phyloP scores from a whole-genome alignment of 73 alveolate species.

The Tetrahymena borealis region DNA sequence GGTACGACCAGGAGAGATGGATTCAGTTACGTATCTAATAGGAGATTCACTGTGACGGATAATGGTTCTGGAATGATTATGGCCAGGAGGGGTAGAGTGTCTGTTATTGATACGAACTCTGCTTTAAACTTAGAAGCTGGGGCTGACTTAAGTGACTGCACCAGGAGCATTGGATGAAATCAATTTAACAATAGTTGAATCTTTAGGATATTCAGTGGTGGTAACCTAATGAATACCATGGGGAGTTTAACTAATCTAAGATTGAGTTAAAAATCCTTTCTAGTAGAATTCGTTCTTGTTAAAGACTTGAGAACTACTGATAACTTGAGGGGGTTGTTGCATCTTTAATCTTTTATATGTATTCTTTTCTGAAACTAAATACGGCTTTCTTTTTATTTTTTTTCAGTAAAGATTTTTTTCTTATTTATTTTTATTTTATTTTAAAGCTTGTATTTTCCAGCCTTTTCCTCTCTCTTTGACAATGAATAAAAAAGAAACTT shows the following conservation, averaged over 20 bases:
- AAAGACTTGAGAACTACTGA: not conserved
- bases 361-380: not conserved
- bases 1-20: not conserved
- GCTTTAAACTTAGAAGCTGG: not conserved
- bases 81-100: not conserved
- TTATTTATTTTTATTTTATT: not conserved
- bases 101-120: not conserved
- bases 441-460: not conserved
- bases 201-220: not conserved
- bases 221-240: conserved; percentile 1
- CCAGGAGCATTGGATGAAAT: conserved; percentile 4
- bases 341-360: not conserved
- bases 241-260: not conserved
- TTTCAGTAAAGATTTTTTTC: not conserved
- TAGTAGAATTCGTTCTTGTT: not conserved
- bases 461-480: not conserved
- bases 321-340: not conserved
- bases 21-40: not conserved
- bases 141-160: not conserved
- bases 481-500: not conserved
- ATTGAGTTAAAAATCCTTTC: not conserved
- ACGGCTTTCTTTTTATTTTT: not conserved
- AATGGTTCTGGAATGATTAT: not conserved
- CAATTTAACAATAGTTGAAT: not conserved
- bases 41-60: not conserved